Percentiles rank a stretch among this genome's conserved stretches.
Conservation (phyloP, 805 yeast genomes). For the Wickerhamiella nectarea region DNA sequence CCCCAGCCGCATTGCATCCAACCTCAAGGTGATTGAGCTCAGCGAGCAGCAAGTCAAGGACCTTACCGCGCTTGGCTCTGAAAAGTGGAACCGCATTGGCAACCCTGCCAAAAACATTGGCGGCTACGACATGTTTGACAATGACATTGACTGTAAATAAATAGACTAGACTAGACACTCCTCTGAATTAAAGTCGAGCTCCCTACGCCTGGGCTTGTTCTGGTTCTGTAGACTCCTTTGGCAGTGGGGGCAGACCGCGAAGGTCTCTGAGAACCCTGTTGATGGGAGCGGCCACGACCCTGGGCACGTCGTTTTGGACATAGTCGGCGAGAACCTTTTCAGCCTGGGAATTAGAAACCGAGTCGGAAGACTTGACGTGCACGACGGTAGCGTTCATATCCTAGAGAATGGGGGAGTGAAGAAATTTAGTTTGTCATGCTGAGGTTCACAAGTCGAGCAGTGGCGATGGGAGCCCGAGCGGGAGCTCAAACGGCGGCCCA, state of each 20-base stretch:
- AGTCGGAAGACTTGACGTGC: slow-evolving; percentile 14
- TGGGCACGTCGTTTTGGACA: slow-evolving; percentile 27
- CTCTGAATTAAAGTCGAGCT: too few relatives aligned
- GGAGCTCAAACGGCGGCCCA: too few relatives aligned
- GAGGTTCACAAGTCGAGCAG: not conserved
- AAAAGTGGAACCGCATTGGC: slow-evolving; percentile 1
- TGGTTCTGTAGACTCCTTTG: not conserved
- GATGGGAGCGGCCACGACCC: slow-evolving; percentile 44
- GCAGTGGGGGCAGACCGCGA: slow-evolving; percentile 60
- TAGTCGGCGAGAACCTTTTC: slow-evolving; percentile 18
- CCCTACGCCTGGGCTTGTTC: too few relatives aligned
- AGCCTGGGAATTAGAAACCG: slow-evolving; percentile 18
- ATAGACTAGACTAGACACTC: too few relatives aligned
- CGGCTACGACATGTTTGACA: slow-evolving; percentile 5
- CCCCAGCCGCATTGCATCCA: slow-evolving; percentile 40
- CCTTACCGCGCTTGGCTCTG: slow-evolving; percentile 22
- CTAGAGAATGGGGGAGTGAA: not conserved
- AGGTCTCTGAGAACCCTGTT: slow-evolving; percentile 63
- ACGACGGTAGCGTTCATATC: slow-evolving; percentile 16
- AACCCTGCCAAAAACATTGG: slow-evolving; percentile 7
- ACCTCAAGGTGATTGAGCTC: slow-evolving; percentile 30
- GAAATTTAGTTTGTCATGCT: not conserved
- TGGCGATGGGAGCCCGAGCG: too few relatives aligned
- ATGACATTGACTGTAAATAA: slow-evolving; percentile 5
- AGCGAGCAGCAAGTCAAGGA: slow-evolving; percentile 31